phyloP scores from a whole-genome alignment of 202 grass and related monocot species.

The Dendrocalamus latiflorus region DNA sequence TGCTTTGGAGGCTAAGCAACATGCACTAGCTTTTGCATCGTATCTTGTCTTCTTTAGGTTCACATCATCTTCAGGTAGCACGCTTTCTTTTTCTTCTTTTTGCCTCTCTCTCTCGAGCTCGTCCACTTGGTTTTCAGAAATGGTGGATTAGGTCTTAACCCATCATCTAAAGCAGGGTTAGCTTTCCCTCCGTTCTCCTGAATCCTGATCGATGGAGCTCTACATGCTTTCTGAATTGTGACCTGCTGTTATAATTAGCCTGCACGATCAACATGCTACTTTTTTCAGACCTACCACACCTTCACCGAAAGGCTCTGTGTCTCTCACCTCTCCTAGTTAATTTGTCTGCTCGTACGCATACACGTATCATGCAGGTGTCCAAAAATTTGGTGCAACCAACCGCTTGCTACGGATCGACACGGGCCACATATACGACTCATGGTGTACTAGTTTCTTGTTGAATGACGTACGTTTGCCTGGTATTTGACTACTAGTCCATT shows the following conservation, averaged over 20 bases:
- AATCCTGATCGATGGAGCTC: constrained; percentile 1
- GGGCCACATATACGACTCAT: background rate
- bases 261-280: background rate
- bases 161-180: constrained; percentile 4
- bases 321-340: background rate
- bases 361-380: background rate
- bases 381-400: background rate
- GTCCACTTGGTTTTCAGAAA: constrained; percentile 5
- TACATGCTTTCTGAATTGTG: background rate
- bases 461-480: background rate
- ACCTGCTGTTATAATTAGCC: background rate
- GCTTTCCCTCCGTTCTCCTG: background rate
- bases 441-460: background rate
- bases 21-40: background rate
- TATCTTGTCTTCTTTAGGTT: background rate
- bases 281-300: constrained; percentile 1
- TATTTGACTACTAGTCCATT: background rate
- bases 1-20: constrained; percentile 59
- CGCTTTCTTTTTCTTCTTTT: background rate
- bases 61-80: constrained; percentile 39
- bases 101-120: background rate
- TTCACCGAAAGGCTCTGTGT: background rate
- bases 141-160: constrained; percentile 18
- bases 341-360: background rate
- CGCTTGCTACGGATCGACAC: background rate